Conservation (phyloP, 306 rosid genomes). For the Quercus bicolor region DNA sequence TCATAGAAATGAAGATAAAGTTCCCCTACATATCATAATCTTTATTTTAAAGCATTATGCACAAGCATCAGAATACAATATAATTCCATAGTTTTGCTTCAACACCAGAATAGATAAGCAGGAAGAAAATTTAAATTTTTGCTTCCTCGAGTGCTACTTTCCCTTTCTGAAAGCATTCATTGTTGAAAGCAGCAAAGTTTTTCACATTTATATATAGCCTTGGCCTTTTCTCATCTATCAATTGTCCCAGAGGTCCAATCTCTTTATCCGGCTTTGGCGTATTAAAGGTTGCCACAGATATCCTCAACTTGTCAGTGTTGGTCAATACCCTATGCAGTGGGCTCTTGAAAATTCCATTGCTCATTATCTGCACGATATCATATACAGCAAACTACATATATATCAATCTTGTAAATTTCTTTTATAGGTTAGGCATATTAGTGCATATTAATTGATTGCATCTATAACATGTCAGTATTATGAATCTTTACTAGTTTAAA, state of each 20-base stretch:
- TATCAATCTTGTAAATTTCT: too few species aligned
- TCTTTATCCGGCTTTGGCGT: conserved; percentile 43
- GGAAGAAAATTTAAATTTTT: background rate
- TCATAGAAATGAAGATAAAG: too few species aligned
- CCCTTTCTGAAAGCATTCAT: conserved; percentile 43
- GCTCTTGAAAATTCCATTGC: conserved; percentile 51
- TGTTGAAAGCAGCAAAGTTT: conserved; percentile 39
- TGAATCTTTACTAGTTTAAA: too few species aligned
- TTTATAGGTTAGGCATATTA: too few species aligned
- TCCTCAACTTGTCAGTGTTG: conserved; percentile 41
- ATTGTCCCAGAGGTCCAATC: conserved; percentile 38
- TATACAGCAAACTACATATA: too few species aligned
- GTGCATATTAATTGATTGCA: background rate
- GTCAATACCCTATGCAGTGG: conserved; percentile 43
- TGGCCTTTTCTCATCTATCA: conserved; percentile 37
- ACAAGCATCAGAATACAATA: too few species aligned
- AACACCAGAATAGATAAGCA: too few species aligned
- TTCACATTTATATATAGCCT: conserved; percentile 38
- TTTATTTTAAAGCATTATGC: too few species aligned
- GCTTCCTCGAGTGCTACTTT: conserved; percentile 42
- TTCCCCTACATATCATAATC: too few species aligned
- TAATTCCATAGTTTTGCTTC: too few species aligned
- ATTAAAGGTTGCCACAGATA: conserved; percentile 40
- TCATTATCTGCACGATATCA: conserved; percentile 37
- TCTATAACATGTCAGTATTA: too few species aligned